Percentiles rank a stretch among this genome's conserved stretches.
Conservation (phyloP, 371 early-diverging fungal species). For the Syncephalastrum racemosum region DNA sequence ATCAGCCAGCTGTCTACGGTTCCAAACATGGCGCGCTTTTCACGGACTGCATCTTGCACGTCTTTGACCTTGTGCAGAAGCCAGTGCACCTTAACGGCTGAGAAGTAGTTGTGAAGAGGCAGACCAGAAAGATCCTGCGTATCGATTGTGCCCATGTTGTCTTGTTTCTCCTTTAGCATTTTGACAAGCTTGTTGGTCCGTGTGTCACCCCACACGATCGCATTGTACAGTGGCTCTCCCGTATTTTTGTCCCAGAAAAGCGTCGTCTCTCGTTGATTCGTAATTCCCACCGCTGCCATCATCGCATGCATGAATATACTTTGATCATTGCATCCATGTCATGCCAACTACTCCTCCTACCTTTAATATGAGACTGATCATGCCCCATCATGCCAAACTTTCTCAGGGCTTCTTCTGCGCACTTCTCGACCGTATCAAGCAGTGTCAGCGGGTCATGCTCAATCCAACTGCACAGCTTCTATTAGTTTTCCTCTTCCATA, state of each 20-base stretch:
- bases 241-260: slow-evolving; percentile 82
- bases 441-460: slow-evolving; percentile 85
- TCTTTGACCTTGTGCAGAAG: slow-evolving; percentile 70
- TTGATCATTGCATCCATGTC: not conserved
- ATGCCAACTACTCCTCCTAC: slow-evolving; percentile 17
- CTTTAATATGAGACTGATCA: slow-evolving; percentile 58
- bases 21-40: slow-evolving; percentile 65
- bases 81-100: slow-evolving; percentile 90
- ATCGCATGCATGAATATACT: not conserved
- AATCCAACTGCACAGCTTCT: slow-evolving; percentile 64
- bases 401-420: slow-evolving; percentile 64
- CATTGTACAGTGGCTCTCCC: slow-evolving; percentile 80
- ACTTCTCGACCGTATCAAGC: slow-evolving; percentile 62
- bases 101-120: slow-evolving; percentile 90
- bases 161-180: slow-evolving; percentile 34
- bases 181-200: slow-evolving; percentile 35
- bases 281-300: slow-evolving; percentile 76
- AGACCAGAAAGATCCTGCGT: slow-evolving; percentile 71
- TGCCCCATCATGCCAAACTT: slow-evolving; percentile 66
- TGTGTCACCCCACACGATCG: slow-evolving; percentile 48
- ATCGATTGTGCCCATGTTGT: slow-evolving; percentile 33
- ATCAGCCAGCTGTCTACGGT: slow-evolving; percentile 94
- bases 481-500: not conserved
- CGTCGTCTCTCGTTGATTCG: slow-evolving; percentile 93
- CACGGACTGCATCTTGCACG: slow-evolving; percentile 15